Conservation (phyloP, 2,329 filamentous ascomycete genomes). For the Paecilomyces sp. region DNA sequence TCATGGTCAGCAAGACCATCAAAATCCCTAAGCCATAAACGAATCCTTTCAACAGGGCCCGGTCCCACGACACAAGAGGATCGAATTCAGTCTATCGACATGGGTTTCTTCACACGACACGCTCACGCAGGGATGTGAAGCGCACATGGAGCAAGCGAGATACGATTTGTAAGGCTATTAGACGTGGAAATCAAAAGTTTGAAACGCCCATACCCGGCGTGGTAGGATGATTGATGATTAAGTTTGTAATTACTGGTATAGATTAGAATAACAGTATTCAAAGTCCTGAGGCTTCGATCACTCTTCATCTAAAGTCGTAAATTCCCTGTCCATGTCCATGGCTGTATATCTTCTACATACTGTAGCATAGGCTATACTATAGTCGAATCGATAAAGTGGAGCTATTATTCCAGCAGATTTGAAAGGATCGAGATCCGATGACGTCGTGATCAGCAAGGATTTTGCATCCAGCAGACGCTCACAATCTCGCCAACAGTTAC, state of each 20-base stretch:
- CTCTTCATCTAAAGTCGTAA: too few species aligned
- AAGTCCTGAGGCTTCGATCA: not conserved
- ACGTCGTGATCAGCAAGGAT: not conserved
- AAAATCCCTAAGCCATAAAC: conserved; percentile 78
- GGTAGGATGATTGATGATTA: not conserved
- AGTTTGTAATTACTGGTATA: not conserved
- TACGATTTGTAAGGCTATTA: not conserved
- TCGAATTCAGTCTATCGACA: not conserved
- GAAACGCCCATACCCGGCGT: not conserved
- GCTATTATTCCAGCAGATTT: not conserved
- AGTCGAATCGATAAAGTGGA: not conserved
- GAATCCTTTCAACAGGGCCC: not conserved
- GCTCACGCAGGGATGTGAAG: not conserved
- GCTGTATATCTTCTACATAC: too few species aligned
- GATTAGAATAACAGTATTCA: not conserved
- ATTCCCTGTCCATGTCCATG: too few species aligned
- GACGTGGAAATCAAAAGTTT: not conserved
- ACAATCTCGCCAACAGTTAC: not conserved
- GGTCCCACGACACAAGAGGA: not conserved
- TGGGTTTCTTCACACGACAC: not conserved
- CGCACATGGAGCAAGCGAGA: not conserved
- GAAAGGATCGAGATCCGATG: not conserved
- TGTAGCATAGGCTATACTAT: too few species aligned
- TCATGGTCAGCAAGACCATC: conserved; percentile 93
- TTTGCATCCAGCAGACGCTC: not conserved